These are phyloP conservation scores for Neonectria punicea DNA, from an alignment of 2,329 filamentous ascomycete species.

Conservation along the genomic window DNA sequence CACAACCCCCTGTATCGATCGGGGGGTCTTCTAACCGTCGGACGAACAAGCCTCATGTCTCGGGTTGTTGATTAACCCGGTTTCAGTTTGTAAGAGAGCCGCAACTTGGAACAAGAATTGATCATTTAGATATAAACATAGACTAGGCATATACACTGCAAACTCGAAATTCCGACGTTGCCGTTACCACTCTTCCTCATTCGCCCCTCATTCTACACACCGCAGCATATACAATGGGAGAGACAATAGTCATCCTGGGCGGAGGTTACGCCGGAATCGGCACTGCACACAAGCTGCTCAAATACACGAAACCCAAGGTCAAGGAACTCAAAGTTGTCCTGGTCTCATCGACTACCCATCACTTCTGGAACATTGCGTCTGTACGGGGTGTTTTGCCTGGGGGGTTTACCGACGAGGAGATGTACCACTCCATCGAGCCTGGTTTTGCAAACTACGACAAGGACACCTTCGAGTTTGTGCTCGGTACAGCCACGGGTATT, in stretches of 20 bases:
- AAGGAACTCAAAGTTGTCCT: constrained; percentile 7
- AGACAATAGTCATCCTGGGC: background rate
- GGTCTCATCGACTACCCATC: constrained; percentile 5
- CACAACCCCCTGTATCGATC: background rate
- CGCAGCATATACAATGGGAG: background rate
- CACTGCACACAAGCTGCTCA: background rate
- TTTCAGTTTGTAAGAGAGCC: background rate
- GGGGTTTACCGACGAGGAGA: background rate
- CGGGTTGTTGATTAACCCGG: background rate
- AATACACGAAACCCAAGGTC: background rate
- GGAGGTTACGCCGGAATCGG: background rate
- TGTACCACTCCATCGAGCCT: background rate
- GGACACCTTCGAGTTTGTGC: background rate
- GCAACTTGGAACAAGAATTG: background rate
- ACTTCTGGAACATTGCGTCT: constrained; percentile 10
- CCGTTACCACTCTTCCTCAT: background rate
- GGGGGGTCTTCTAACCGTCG: background rate
- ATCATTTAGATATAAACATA: background rate
- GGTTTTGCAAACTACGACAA: background rate
- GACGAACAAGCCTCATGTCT: background rate
- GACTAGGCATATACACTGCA: background rate
- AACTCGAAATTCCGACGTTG: background rate
- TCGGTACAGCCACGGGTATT: background rate
- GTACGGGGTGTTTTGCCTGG: constrained; percentile 4
- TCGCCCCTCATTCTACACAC: background rate